Evolutionary conservation across 768 basidiomycete species (phyloP), one percentile per base, ranked within the genome.

Genomic region (Cystofilobasidium capitatum): DNA sequence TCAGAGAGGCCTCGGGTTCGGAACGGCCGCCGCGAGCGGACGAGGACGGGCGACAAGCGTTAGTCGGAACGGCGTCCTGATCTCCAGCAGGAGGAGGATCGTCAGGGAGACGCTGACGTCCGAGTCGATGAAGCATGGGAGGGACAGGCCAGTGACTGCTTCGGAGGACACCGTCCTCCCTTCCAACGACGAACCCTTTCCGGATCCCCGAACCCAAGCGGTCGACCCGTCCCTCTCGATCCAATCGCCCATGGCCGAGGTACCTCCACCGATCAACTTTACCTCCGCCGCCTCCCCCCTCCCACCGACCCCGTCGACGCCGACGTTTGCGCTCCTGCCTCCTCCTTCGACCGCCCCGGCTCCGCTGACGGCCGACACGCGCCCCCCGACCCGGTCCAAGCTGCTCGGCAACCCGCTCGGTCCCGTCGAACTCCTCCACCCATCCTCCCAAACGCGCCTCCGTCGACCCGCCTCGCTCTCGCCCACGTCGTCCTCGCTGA

Each of bases 181-280:
- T 12, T 12, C 59, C 29, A 26, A 37, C 40, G 59, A 29, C 6
- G 39, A 8, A 16, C 39, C 40, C 36, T 44, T 61, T 22, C 29
- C 31, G 29, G 59, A 61, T 39, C 59, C 59, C 29, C 31, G 59
- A 8, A 61, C 59, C 36, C 59, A 55, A 17, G 51, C 51, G 12
- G 51, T 55, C 7, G 45, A 49, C 22, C 45, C 33, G 40, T 36
- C 58, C 24, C 7, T 40, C 24, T 6, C 22, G 17, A 17, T 17
- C 16, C 44, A 16, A 4, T 26, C 59, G 17, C 39, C 40, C 10
- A 39, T 39, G 20, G 26, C 40, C 17, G 24, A 24, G 29, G 29
- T 5, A 22, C 26, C 31, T 14, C n/a, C 58, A 6, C 22, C 58
- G 29, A 4, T 24, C 58, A 6, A 33, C 58, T 3, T 20, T n/a